Conservation (phyloP, 805 yeast genomes). For the Hanseniaspora vineae region DNA sequence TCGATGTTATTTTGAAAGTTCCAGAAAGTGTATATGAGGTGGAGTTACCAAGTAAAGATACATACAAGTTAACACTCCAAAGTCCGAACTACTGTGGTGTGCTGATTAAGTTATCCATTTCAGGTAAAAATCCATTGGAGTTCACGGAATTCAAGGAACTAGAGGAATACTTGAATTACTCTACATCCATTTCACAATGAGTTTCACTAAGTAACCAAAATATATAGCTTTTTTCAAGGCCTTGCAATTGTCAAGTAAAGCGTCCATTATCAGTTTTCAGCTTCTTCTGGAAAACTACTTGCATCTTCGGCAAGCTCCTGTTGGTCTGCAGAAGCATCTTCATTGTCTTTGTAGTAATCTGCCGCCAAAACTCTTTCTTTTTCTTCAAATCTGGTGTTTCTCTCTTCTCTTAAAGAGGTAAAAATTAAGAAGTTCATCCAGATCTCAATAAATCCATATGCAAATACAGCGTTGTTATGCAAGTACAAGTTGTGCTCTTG, state of each 20-base stretch:
- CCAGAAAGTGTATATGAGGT: constrained; percentile 14
- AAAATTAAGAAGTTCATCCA: constrained; percentile 58
- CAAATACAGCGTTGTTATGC: constrained; percentile 52
- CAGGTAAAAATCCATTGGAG: constrained; percentile 13
- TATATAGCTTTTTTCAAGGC: too few species aligned
- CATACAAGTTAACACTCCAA: constrained; percentile 10
- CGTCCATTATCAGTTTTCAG: not conserved
- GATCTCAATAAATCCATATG: constrained; percentile 48
- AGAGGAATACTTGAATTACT: constrained; percentile 22
- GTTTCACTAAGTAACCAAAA: not conserved
- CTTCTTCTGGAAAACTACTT: not conserved
- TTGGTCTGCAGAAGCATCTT: not conserved
- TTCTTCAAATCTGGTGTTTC: constrained; percentile 33
- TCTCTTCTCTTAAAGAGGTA: constrained; percentile 53
- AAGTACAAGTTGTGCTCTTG: constrained; percentile 29
- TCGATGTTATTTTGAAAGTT: constrained; percentile 12
- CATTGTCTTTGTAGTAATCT: constrained; percentile 4
- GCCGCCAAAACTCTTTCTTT: constrained; percentile 9
- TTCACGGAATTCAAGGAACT: constrained; percentile 23
- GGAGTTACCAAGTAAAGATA: constrained; percentile 7
- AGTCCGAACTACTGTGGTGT: constrained; percentile 24
- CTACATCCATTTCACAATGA: not conserved
- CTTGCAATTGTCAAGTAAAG: too few species aligned
- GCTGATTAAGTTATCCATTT: constrained; percentile 9
- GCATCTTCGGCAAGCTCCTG: not conserved